Evolutionary conservation across 371 early-diverging fungal genomes (phyloP).

Genomic region (Mucor saturninus): DNA sequence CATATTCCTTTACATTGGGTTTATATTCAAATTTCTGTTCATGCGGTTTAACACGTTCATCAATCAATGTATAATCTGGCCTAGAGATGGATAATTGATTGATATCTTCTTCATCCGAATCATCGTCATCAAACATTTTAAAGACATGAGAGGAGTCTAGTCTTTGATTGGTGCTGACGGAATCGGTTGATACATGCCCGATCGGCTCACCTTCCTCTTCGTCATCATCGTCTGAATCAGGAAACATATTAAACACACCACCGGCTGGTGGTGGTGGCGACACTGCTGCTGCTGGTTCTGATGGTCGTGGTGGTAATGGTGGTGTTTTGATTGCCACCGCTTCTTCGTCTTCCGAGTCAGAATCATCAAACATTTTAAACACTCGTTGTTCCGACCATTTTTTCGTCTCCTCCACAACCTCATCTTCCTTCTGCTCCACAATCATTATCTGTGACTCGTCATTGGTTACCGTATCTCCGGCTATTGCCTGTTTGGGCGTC

Average conservation of each 20-base stretch:
- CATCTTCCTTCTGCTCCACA: background rate
- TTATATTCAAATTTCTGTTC: background rate
- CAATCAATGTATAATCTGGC: background rate
- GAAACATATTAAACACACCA: constrained; percentile 14
- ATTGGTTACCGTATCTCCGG: background rate
- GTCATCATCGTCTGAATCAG: constrained; percentile 13
- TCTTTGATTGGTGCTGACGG: background rate
- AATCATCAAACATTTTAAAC: constrained; percentile 11
- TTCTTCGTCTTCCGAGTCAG: constrained; percentile 17
- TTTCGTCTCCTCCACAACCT: background rate
- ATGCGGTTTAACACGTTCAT: constrained; percentile 16
- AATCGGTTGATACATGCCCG: background rate
- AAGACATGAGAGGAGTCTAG: constrained; percentile 5
- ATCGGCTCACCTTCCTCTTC: background rate
- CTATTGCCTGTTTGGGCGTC: constrained; percentile 2
- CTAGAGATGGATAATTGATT: background rate
- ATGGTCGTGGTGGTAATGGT: too few species aligned
- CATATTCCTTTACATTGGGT: background rate
- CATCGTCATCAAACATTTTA: constrained; percentile 24
- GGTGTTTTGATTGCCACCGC: background rate
- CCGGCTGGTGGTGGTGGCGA: background rate
- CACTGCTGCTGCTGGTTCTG: background rate
- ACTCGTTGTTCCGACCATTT: background rate
- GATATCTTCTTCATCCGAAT: constrained; percentile 13
- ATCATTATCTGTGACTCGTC: background rate